Conservation (phyloP, 768 basidiomycete species). For the Tylopilus rubrobrunneus region DNA sequence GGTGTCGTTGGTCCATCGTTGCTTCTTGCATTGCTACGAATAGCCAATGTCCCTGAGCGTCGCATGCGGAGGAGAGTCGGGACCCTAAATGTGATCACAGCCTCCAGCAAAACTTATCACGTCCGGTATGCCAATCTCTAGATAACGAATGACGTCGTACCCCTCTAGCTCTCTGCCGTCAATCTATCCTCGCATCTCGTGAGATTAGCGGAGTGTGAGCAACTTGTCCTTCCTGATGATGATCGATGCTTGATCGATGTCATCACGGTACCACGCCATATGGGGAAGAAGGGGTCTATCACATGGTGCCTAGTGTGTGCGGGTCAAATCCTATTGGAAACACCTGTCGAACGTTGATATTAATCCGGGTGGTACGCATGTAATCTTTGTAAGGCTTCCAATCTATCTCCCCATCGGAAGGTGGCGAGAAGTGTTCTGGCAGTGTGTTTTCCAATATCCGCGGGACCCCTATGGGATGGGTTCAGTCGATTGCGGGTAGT, state of each 20-base stretch:
- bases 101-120: slow-evolving; percentile 4
- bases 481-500: not conserved
- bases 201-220: not conserved
- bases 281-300: not conserved
- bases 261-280: not conserved
- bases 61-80: not conserved
- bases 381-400: slow-evolving; percentile 68
- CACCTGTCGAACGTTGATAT: slow-evolving; percentile 89
- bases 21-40: not conserved
- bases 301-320: not conserved
- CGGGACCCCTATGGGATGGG: slow-evolving; percentile 60
- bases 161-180: not conserved
- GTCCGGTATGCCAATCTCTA: slow-evolving; percentile 9
- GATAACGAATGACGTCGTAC: not conserved
- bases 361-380: slow-evolving; percentile 69
- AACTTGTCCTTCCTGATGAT: not conserved
- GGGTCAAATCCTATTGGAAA: slow-evolving; percentile 68
- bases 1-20: slow-evolving; percentile 25
- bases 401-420: slow-evolving; percentile 23
- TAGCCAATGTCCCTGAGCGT: not conserved
- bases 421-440: slow-evolving; percentile 50
- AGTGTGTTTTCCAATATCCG: slow-evolving; percentile 80
- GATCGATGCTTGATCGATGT: slow-evolving; percentile 5
- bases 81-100: not conserved
- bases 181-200: not conserved